A percentile compares a stretch with the other conserved stretches of the same genome.
Conservation (phyloP, 768 basidiomycete species). For the Termitomyces sp. region DNA sequence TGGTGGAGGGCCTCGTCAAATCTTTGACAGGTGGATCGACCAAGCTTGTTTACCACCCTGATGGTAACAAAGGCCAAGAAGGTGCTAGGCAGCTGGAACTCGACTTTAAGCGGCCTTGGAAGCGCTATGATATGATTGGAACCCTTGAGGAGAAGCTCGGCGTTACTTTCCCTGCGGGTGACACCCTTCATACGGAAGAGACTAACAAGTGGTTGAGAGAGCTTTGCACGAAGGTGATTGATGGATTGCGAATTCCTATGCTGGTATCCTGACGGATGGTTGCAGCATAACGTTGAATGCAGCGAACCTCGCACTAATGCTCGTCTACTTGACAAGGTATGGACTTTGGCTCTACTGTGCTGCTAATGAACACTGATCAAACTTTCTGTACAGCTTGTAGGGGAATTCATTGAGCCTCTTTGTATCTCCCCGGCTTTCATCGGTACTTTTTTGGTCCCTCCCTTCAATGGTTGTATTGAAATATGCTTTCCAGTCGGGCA, state of each 20-base stretch:
- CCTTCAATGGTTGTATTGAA: constrained; percentile 3
- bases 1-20: constrained; percentile 91
- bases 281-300: constrained; percentile 92
- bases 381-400: constrained; percentile 67
- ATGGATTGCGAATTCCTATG: neutral
- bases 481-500: constrained; percentile 65
- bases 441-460: constrained; percentile 36
- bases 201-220: constrained; percentile 86
- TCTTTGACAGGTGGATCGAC: constrained; percentile 77
- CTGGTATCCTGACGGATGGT: neutral
- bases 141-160: constrained; percentile 92
- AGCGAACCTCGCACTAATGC: constrained; percentile 94
- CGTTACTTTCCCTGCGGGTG: constrained; percentile 90
- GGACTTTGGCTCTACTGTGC: neutral
- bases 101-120: constrained; percentile 94
- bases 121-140: constrained; percentile 96
- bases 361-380: neutral
- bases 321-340: constrained; percentile 89
- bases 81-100: constrained; percentile 61
- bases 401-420: constrained; percentile 95
- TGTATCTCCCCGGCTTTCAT: constrained; percentile 98
- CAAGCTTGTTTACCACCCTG: constrained; percentile 82
- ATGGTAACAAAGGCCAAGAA: constrained; percentile 80
- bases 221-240: constrained; percentile 73
- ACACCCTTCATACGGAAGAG: constrained; percentile 81